Evolutionary conservation across 202 grass and related monocot species (phyloP), one percentile per base, ranked within the genome.

Genomic region (Sporobolus alterniflorus): DNA sequence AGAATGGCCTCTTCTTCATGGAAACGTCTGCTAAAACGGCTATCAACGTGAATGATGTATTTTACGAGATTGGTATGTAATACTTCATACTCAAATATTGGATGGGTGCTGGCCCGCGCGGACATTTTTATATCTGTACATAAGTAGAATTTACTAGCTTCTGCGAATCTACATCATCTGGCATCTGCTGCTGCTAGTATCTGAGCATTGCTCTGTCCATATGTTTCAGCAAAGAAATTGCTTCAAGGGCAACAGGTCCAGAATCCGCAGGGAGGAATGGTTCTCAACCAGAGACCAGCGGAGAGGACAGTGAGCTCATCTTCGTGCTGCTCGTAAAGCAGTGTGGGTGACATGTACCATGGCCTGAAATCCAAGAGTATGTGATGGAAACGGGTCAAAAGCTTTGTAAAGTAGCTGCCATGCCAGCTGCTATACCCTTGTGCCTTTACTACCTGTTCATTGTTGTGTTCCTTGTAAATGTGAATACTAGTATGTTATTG

Each of bases 1-100:
- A 97, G 65, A 97, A 97, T 56, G 88, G 90, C 5, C 90, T 97
- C 47, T 97, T 92, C 81, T 97, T 97, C 66, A 84, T 97, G 86
- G 94, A 97, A 87, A 92, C 94, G 0, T 97, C 95, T 86, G 90
- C 95, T 28, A 94, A 97, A 86, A 97, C 92, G 6, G 90, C 95
- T 4, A 86, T 84, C 66, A 97, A 97, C 86, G 95, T 97, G 71
- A 97, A 97, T 1, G 90, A 97, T 22, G 81, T 94, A n/a, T 97
- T 94, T 21, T 91, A 97, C 14, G 92, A 97, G 88, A 94, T 97
- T 40, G 95, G 95, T 97, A 75, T 78, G 86, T 74, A 60, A n/a
- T 46, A 39, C 42, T 62, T 51, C 49, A 46, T 47, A 28, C 33
- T 68, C 26, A 48, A 13, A 57, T 40, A 29, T 20, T 18, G 7